phyloP scores from a whole-genome alignment of 768 basidiomycete genomes.

The button mushroom (Agaricus bisporus) region DNA sequence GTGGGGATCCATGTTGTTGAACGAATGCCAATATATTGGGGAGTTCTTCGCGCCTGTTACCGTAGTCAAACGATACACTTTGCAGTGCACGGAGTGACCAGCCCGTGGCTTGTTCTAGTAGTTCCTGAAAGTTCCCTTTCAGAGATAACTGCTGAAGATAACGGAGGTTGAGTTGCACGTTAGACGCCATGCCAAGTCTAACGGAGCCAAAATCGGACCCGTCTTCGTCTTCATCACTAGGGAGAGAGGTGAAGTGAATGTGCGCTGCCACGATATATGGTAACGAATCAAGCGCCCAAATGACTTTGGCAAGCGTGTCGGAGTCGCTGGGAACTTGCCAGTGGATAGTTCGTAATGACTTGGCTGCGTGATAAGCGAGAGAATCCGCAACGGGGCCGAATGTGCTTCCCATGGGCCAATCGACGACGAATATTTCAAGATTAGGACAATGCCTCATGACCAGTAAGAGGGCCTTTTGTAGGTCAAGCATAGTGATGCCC shows the following conservation, averaged over 20 bases:
- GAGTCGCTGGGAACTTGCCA: conserved; percentile 46
- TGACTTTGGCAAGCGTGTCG: conserved; percentile 54
- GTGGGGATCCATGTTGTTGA: conserved; percentile 44
- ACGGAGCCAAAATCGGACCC: conserved; percentile 28
- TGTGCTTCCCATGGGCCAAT: conserved; percentile 53
- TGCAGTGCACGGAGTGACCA: conserved; percentile 63
- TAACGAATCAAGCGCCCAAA: conserved; percentile 65
- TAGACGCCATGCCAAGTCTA: conserved; percentile 55
- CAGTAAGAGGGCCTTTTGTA: conserved; percentile 48
- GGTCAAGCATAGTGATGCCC: conserved; percentile 37
- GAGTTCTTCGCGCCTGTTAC: conserved; percentile 35
- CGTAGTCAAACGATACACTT: conserved; percentile 52
- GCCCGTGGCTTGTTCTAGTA: conserved; percentile 61
- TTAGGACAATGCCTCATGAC: conserved; percentile 65
- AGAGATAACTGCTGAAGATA: conserved; percentile 59
- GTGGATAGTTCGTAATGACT: conserved; percentile 53
- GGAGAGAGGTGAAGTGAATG: conserved; percentile 41
- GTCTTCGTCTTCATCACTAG: conserved; percentile 20
- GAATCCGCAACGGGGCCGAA: conserved; percentile 65
- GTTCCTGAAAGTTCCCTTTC: conserved; percentile 52
- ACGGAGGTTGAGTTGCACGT: conserved; percentile 47
- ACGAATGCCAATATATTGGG: conserved; percentile 62
- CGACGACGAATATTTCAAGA: conserved; percentile 66
- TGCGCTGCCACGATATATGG: conserved; percentile 50
- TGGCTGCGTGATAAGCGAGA: conserved; percentile 43